Conservation (phyloP, 768 basidiomycete genomes). For the Termitomyces sp. region DNA sequence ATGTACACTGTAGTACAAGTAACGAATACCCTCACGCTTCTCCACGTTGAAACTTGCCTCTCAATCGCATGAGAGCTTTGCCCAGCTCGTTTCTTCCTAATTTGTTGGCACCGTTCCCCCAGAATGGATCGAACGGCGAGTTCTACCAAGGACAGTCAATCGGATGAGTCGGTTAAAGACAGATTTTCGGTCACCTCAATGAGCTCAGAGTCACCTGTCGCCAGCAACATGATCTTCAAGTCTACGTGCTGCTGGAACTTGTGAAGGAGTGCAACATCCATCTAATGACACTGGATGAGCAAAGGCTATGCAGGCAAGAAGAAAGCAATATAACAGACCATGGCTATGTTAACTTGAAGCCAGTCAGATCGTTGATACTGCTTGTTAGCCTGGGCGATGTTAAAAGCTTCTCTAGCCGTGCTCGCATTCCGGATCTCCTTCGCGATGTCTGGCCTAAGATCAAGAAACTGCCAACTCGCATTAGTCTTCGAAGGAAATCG, state of each 20-base stretch:
- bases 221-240: slow-evolving; percentile 51
- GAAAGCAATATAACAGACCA: slow-evolving; percentile 30
- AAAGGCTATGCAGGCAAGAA: not conserved
- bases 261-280: slow-evolving; percentile 58
- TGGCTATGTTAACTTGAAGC: slow-evolving; percentile 59
- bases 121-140: slow-evolving; percentile 69
- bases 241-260: slow-evolving; percentile 70
- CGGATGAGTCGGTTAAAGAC: not conserved
- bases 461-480: slow-evolving; percentile 43
- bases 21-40: not conserved
- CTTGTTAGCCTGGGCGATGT: slow-evolving; percentile 60
- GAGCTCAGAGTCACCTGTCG: slow-evolving; percentile 62
- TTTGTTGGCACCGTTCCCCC: slow-evolving; percentile 64
- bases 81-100: slow-evolving; percentile 71
- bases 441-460: slow-evolving; percentile 55
- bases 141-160: slow-evolving; percentile 33
- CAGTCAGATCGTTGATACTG: slow-evolving; percentile 59
- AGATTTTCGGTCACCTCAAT: slow-evolving; percentile 46
- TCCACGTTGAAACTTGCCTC: slow-evolving; percentile 42
- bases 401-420: slow-evolving; percentile 55
- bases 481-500: not conserved
- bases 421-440: slow-evolving; percentile 62
- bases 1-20: not conserved
- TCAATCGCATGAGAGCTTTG: slow-evolving; percentile 59
- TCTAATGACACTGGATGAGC: slow-evolving; percentile 32